A percentile compares a stretch with the other conserved stretches of the same genome.
phyloP scores from a whole-genome alignment of 495 filamentous ascomycete species.

The Aspergillus ostianus region DNA sequence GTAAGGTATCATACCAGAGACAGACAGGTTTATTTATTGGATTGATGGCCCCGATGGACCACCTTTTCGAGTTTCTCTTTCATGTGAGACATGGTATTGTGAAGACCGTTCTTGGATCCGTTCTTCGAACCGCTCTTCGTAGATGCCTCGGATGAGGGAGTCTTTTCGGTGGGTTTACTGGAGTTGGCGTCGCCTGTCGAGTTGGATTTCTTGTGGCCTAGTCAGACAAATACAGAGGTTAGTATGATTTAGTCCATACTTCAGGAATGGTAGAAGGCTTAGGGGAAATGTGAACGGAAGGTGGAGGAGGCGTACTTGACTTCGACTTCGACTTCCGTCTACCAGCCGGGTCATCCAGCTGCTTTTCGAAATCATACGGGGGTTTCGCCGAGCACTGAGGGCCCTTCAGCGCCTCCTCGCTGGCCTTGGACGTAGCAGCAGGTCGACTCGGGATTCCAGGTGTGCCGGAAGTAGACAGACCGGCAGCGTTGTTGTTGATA shows the following conservation, averaged over 20 bases:
- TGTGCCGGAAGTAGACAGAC: not conserved
- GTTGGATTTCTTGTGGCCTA: not conserved
- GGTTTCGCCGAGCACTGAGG: conserved; percentile 28
- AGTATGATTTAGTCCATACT: too few relatives aligned
- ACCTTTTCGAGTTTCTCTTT: conserved; percentile 35
- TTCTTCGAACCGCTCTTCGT: conserved; percentile 8
- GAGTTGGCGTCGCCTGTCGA: not conserved
- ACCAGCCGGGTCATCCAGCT: conserved; percentile 17
- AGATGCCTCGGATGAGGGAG: not conserved
- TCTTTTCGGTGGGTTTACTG: not conserved
- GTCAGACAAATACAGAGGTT: too few relatives aligned
- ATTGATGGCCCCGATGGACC: conserved; percentile 14
- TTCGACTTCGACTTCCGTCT: conserved; percentile 6
- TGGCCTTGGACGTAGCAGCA: conserved; percentile 18
- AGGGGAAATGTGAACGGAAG: too few relatives aligned
- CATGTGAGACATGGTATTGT: conserved; percentile 26
- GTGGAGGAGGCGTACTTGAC: not conserved
- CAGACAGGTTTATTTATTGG: not conserved
- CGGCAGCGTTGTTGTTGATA: not conserved
- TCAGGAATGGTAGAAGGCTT: too few relatives aligned
- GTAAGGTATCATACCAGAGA: not conserved
- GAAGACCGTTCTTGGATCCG: conserved; percentile 13
- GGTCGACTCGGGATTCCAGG: too few relatives aligned
- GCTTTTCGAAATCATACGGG: conserved; percentile 31
- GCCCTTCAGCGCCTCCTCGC: conserved; percentile 37